Evolutionary conservation across 2,329 filamentous ascomycete species (phyloP).

Genomic region (Amylocarpus encephaloides): DNA sequence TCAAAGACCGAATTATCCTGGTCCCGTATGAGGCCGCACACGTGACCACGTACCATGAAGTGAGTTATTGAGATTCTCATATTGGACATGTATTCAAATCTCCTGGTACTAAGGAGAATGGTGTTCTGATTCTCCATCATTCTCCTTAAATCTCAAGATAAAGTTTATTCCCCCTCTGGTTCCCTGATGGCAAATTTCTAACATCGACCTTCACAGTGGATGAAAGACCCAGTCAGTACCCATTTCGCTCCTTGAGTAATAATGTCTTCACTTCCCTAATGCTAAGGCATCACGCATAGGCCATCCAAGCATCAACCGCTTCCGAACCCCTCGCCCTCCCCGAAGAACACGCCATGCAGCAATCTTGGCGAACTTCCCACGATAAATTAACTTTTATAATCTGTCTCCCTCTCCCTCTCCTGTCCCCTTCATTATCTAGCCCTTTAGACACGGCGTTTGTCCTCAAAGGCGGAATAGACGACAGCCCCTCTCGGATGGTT

Average conservation of each 20-base stretch:
- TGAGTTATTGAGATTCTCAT: not conserved
- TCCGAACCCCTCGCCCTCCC: slow-evolving; percentile 75
- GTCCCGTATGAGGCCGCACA: slow-evolving; percentile 81
- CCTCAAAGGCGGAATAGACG: slow-evolving; percentile 33
- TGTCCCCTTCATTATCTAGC: not conserved
- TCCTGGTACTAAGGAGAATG: not conserved
- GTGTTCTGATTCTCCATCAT: too few species aligned
- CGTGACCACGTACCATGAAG: slow-evolving; percentile 70
- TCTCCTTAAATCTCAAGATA: too few species aligned
- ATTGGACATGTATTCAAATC: not conserved
- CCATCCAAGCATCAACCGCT: slow-evolving; percentile 76
- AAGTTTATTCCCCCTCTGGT: too few species aligned
- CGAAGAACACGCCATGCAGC: slow-evolving; percentile 86
- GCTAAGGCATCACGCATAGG: slow-evolving; percentile 45
- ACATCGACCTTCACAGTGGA: slow-evolving; percentile 50
- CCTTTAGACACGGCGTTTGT: not conserved
- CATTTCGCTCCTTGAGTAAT: not conserved
- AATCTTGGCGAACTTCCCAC: slow-evolving; percentile 70
- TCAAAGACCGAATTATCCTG: slow-evolving; percentile 60
- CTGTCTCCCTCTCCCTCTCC: slow-evolving; percentile 39
- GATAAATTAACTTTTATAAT: slow-evolving; percentile 94
- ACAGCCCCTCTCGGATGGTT: slow-evolving; percentile 53
- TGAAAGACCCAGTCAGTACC: slow-evolving; percentile 48
- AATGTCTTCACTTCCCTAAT: too few species aligned
- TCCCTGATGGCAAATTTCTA: too few species aligned